phyloP scores from a whole-genome alignment of 768 basidiomycete species.

The Russula lepida region DNA sequence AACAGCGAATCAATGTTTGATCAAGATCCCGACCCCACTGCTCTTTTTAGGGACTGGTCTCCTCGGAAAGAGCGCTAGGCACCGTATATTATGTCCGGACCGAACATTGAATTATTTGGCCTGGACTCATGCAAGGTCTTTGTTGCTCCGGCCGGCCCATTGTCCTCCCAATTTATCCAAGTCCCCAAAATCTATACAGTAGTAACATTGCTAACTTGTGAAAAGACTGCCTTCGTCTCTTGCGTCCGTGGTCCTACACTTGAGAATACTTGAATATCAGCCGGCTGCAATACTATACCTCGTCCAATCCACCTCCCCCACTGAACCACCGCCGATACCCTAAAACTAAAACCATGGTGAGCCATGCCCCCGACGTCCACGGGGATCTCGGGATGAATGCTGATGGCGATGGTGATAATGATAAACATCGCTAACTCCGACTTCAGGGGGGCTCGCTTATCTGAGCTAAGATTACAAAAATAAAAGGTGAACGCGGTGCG shows the following conservation, averaged over 20 bases:
- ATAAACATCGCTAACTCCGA: background rate
- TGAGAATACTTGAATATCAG: background rate
- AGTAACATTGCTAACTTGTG: background rate
- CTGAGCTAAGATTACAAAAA: constrained; percentile 5
- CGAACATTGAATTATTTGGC: background rate
- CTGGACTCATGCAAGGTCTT: background rate
- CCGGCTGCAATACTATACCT: background rate
- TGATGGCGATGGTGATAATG: background rate
- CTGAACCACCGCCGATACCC: background rate
- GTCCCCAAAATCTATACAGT: background rate
- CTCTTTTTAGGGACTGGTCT: background rate
- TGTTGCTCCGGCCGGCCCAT: constrained; percentile 8
- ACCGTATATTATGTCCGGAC: background rate
- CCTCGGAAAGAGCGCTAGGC: background rate
- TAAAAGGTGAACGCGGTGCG: background rate
- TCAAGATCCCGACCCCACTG: background rate
- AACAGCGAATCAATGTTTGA: background rate
- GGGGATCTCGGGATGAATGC: background rate
- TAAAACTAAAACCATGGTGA: no score
- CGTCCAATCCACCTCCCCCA: background rate
- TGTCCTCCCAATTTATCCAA: constrained; percentile 7
- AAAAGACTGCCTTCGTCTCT: background rate
- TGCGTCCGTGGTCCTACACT: background rate
- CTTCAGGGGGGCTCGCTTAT: background rate
- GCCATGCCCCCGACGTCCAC: background rate